Percentiles rank a stretch among this genome's conserved stretches.
Conservation (phyloP, 441 rosid genomes). For the Arabidopsis hybrid region DNA sequence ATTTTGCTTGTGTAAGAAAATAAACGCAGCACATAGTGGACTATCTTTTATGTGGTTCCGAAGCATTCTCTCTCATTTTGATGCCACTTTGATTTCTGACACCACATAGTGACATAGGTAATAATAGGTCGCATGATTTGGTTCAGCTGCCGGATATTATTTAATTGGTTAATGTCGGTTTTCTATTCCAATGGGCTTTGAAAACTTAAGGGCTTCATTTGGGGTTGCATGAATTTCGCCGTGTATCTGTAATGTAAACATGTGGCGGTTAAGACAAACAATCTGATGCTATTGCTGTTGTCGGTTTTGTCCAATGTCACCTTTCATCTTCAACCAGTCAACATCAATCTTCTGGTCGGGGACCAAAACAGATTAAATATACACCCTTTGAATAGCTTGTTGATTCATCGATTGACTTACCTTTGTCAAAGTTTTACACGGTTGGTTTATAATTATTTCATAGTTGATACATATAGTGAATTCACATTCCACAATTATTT, state of each 20-base stretch:
- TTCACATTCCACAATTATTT: not conserved
- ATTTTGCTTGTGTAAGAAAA: not conserved
- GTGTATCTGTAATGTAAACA: not conserved
- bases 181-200: not conserved
- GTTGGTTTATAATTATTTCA: not conserved
- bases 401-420: not conserved
- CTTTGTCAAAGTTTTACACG: not conserved
- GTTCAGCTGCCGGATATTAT: not conserved
- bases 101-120: conserved; percentile 11
- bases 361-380: too few species aligned
- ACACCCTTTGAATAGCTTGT: not conserved
- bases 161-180: not conserved
- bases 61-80: conserved; percentile 9
- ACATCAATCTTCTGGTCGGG: not conserved
- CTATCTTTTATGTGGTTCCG: conserved; percentile 3
- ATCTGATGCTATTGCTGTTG: conserved; percentile 4
- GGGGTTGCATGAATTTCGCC: not conserved
- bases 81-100: conserved; percentile 22
- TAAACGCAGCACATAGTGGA: not conserved
- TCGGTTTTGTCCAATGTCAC: not conserved
- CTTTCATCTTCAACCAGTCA: not conserved
- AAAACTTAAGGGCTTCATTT: not conserved
- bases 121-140: not conserved
- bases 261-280: conserved; percentile 7
- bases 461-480: not conserved